A percentile compares a stretch with the other conserved stretches of the same genome.
phyloP scores from a whole-genome alignment of 192 early-diverging fungal genomes.

The Backusella mclennaniae region DNA sequence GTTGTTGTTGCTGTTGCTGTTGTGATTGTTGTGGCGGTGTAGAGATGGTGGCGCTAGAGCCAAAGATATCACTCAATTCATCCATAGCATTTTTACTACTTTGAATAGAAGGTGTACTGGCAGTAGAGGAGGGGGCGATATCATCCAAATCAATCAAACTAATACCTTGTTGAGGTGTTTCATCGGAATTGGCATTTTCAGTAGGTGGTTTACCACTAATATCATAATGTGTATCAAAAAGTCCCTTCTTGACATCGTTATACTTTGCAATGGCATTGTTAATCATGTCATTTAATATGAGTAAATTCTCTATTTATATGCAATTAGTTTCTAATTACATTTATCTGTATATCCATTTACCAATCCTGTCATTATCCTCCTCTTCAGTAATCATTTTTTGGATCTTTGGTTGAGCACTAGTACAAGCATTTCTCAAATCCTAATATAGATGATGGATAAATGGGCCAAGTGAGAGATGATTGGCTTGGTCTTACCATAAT shows the following conservation, averaged over 20 bases:
- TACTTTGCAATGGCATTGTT: slow-evolving; percentile 76
- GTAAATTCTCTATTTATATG: neutral
- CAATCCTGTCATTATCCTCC: slow-evolving; percentile 74
- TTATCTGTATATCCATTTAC: slow-evolving; percentile 33
- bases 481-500: neutral
- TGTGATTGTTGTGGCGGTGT: neutral
- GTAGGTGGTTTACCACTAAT: slow-evolving; percentile 7
- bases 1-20: neutral
- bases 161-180: slow-evolving; percentile 20
- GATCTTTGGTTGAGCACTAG: slow-evolving; percentile 64
- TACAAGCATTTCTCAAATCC: slow-evolving; percentile 67
- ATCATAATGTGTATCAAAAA: slow-evolving; percentile 38
- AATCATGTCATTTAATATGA: slow-evolving; percentile 66
- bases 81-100: slow-evolving; percentile 10
- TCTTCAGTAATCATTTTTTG: slow-evolving; percentile 67
- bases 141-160: slow-evolving; percentile 47
- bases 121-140: neutral
- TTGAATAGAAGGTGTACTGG: slow-evolving; percentile 5
- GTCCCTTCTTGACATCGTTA: slow-evolving; percentile 47
- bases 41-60: neutral
- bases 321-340: neutral
- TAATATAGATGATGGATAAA: slow-evolving; percentile 15
- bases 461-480: neutral
- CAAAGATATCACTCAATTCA: slow-evolving; percentile 23
- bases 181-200: neutral